Evolutionary conservation across 192 early-diverging fungal genomes (phyloP).

Genomic region (Podila minutissima): DNA sequence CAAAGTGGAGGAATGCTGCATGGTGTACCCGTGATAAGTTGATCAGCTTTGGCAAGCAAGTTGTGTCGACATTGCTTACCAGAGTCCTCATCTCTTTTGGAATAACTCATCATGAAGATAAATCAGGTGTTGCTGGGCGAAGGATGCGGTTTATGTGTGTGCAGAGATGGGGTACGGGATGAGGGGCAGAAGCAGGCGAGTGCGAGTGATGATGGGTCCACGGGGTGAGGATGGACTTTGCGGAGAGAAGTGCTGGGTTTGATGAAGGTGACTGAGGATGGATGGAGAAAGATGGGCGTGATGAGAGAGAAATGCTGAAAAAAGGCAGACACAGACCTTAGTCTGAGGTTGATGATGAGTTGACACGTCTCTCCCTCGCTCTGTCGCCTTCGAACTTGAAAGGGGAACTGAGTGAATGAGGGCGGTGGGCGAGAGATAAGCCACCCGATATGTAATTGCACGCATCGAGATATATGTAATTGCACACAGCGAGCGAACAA

Average conservation of each 20-base stretch:
- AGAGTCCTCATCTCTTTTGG: constrained; percentile 77
- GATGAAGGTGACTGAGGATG: neutral
- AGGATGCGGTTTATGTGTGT: neutral
- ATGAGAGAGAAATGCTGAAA: neutral
- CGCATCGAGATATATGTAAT: no score
- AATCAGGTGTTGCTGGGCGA: neutral
- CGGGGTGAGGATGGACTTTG: neutral
- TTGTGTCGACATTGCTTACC: constrained; percentile 48
- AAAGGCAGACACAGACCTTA: neutral
- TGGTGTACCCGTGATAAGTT: neutral
- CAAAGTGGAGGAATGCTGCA: neutral
- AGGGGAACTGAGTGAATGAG: no score
- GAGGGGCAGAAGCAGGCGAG: neutral
- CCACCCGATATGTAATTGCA: no score
- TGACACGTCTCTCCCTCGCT: no score
- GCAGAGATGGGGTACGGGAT: constrained; percentile 1
- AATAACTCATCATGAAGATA: constrained; percentile 61
- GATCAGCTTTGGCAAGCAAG: neutral
- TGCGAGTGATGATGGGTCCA: no score
- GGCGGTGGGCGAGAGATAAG: no score
- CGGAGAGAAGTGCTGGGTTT: neutral
- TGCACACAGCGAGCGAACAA: no score
- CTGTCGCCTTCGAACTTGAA: no score
- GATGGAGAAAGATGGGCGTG: neutral
- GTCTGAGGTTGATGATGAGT: no score